Base-by-base conservation (phyloP, 2,329 filamentous ascomycete genomes). In the Diaporthe caulivora region DNA sequence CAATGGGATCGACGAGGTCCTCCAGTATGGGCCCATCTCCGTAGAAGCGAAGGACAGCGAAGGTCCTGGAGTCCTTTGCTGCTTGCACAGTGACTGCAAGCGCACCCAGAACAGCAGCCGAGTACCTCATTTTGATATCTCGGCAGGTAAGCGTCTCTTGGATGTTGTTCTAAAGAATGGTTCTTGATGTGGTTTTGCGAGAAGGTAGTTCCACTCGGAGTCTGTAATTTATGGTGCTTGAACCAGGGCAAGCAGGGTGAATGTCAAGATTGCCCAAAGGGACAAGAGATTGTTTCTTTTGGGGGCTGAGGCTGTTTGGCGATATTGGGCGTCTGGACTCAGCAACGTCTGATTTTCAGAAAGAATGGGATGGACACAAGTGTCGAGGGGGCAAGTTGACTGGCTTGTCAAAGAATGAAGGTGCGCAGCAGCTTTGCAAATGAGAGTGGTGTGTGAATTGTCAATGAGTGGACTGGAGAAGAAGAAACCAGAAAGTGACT, bases 11-110 rank as follows among this genome's bases (percentile, higher is more conserved):
- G 55, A 89, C 81, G 55, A 88, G 89, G 79, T 90, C 90, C 65
- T 87, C 84, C 64, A 88, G 89, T 77, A 92, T 86, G 78, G 92
- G 89, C 54, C 88, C 87, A 77, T 90, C 86, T 79, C 91, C 92
- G 80, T 90, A 90, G 86, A 94, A 94, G 78, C 89, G 91, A 80
- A 94, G 88, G 80, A 94, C 93, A 70, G 92, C 92, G 78, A 93
- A 90, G 55, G 90, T 90, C 72, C 88, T 85, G 5, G 76, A 62
- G 65, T 84, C 79, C 77, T 87, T 86, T 76, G 83, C 83, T 40
- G 79, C 85, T 79, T 70, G 58, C n/a, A 75, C 83, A 44, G 83
- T 80, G 74, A 83, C 80, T 64, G 82, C 80, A 47, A 85, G 75
- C 75, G 85, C 85, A 75, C 84, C 81, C 55, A 84, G 71, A 68